Evolutionary conservation across 2,329 filamentous ascomycete species (phyloP), one percentile per base, ranked within the genome.

Genomic region (Fusarium tricinctum): DNA sequence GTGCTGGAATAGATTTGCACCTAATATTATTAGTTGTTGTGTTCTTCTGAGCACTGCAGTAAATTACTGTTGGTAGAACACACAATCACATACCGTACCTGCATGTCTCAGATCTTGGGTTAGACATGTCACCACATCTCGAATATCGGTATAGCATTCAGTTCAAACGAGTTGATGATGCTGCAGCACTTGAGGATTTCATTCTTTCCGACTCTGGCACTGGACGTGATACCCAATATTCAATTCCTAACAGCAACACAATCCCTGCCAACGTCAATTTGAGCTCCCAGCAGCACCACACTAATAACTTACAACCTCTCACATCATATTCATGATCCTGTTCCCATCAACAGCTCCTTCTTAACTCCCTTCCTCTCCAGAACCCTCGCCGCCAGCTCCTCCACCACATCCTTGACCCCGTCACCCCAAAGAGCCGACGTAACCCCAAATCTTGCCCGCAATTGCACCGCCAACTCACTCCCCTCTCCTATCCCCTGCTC

Each of bases 391-490:
- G 62, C 55, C 55, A 71, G 39, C 55, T 71, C 68, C 49, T 71
- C 69, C 38, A 70, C 62, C 5, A 44, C 62, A 52, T 71, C 68
- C 44, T 64, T 64, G 12, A 71, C 62, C 12, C 69, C 68, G 19
- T 71, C 66, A 17, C 68, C 68, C 54, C 62, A 66, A 46, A 69
- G 54, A 26, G 68, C 54, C 26, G 68, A 69, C 23, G 50, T 55
- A 28, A 60, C 54, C 54, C 66, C 66, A 54, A 71, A 71, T 38
- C 56, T 53, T 17, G 44, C 68, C 33, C 55, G 68, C 14, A 71
- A 20, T 32, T 35, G 39, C 23, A 33, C 45, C 30, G 68, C 66
- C 46, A 71, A 17, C 43, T 69, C 52, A 43, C 65, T 60, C 4
- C 68, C 65, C 44, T 53, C 39, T n/a, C 32, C 19, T 30, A 66